A percentile compares a stretch with the other conserved stretches of the same genome.
phyloP scores from a whole-genome alignment of 495 filamentous ascomycete species.

The Cercophora samala region DNA sequence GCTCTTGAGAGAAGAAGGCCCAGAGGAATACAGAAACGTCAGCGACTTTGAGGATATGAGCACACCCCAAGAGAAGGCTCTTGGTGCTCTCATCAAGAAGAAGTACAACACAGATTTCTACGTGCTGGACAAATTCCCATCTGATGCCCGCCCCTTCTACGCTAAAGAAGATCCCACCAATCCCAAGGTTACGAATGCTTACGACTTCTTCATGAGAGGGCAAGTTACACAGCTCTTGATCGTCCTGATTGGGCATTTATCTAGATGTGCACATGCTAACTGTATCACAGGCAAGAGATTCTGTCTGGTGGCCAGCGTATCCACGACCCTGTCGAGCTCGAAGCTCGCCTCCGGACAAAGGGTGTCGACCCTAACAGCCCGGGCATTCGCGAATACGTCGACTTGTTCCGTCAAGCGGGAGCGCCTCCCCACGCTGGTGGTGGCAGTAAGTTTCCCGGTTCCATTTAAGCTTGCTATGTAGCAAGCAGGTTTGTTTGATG shows the following conservation, averaged over 20 bases:
- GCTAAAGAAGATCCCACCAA: constrained; percentile 72
- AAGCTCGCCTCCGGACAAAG: constrained; percentile 63
- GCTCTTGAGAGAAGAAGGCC: constrained; percentile 74
- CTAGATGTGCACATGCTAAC: too few species aligned
- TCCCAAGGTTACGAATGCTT: constrained; percentile 57
- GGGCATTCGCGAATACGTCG: constrained; percentile 77
- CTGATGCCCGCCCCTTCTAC: constrained; percentile 82
- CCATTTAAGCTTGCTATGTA: constrained; percentile 22
- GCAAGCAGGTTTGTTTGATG: constrained; percentile 82
- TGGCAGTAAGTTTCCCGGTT: constrained; percentile 54
- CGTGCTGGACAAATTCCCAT: constrained; percentile 87
- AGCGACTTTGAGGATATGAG: constrained; percentile 74
- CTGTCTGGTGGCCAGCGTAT: constrained; percentile 83
- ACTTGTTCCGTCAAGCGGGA: constrained; percentile 64
- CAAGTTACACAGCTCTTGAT: too few species aligned
- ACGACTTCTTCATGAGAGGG: constrained; percentile 89
- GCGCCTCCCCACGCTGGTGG: constrained; percentile 71
- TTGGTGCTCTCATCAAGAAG: constrained; percentile 70
- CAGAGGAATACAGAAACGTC: constrained; percentile 58
- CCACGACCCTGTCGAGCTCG: constrained; percentile 63
- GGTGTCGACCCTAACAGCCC: constrained; percentile 66
- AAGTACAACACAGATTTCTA: constrained; percentile 92
- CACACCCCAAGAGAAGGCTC: constrained; percentile 83
- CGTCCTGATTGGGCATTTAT: too few species aligned
- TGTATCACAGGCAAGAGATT: constrained; percentile 70